Evolutionary conservation across 257 asterid genomes (phyloP).

Genomic region (Jacaranda copaia): DNA sequence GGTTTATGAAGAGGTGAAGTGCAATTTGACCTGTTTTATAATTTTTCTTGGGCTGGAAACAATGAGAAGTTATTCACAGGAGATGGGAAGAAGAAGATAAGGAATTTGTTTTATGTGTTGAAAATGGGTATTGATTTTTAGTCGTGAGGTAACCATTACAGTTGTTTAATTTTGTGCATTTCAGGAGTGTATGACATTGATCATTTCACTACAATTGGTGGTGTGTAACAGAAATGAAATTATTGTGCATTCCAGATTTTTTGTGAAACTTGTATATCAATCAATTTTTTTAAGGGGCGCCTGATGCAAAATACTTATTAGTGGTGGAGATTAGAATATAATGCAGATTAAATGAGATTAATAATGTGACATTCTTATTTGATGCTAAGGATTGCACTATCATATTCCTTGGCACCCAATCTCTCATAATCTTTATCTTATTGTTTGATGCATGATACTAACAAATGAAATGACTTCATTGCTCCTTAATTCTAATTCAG

Average conservation of each 20-base stretch:
- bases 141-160: not conserved
- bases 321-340: too few relatives aligned
- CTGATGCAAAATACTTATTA: too few relatives aligned
- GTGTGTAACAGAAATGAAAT: not conserved
- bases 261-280: constrained; percentile 4
- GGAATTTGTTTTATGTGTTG: constrained; percentile 16
- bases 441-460: too few relatives aligned
- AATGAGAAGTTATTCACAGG: not conserved
- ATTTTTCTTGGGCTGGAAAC: not conserved
- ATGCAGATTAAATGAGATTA: too few relatives aligned
- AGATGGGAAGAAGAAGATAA: not conserved
- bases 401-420: too few relatives aligned
- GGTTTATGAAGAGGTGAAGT: not conserved
- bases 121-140: not conserved
- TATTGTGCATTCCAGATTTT: not conserved
- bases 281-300: not conserved
- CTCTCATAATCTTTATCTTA: too few relatives aligned
- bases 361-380: too few relatives aligned
- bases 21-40: not conserved
- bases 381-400: too few relatives aligned
- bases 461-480: too few relatives aligned
- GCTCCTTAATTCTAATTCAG: too few relatives aligned
- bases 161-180: not conserved
- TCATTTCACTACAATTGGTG: not conserved
- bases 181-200: not conserved